These are phyloP conservation scores for Tolypocladium cylindrosporum DNA, from an alignment of 2,329 filamentous ascomycete species.

Conservation along the genomic window DNA sequence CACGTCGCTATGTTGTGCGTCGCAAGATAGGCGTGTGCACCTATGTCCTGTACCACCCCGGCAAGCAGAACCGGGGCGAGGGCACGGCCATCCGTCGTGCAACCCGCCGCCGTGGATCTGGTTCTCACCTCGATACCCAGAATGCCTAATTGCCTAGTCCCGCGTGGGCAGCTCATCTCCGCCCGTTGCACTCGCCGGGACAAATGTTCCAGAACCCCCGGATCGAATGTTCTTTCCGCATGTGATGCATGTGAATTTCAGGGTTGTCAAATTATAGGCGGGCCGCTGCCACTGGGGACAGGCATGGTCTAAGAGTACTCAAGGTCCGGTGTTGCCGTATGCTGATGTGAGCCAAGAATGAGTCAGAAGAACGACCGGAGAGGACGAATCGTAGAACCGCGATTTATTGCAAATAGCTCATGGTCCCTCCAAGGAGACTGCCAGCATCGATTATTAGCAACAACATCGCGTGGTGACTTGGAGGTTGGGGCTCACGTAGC, in stretches of 20 bases:
- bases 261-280: neutral
- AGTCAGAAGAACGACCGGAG: neutral
- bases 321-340: neutral
- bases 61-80: neutral
- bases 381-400: neutral
- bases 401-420: too few relatives aligned
- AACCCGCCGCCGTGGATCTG: neutral
- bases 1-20: constrained; percentile 4
- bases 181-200: neutral
- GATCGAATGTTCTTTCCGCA: neutral
- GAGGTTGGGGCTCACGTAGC: too few relatives aligned
- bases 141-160: neutral
- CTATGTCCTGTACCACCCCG: neutral
- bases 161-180: neutral
- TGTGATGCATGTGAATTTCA: neutral
- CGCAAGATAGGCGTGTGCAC: neutral
- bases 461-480: too few relatives aligned
- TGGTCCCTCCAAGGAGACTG: too few relatives aligned
- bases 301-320: neutral
- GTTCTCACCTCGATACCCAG: neutral
- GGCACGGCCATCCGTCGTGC: neutral
- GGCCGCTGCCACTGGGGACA: neutral
- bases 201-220: neutral
- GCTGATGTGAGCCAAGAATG: neutral
- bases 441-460: too few relatives aligned